phyloP scores from a whole-genome alignment of 2,329 filamentous ascomycete species.

The Trichoderma gracile region DNA sequence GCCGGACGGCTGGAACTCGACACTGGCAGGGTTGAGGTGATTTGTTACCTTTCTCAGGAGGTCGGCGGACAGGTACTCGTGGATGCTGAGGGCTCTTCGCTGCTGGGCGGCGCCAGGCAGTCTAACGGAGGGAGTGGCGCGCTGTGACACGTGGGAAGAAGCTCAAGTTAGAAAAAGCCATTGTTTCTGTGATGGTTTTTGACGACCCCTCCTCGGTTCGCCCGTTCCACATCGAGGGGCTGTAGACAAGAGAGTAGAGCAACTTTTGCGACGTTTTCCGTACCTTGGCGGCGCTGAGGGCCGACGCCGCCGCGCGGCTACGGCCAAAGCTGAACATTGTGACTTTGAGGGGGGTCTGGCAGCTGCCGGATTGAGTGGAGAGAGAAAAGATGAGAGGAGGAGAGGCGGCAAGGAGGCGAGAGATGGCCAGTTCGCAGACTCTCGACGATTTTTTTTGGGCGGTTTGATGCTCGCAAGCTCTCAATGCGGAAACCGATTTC shows the following conservation, averaged over 20 bases:
- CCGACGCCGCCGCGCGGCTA: constrained; percentile 76
- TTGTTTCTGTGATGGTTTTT: not conserved
- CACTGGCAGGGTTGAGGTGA: constrained; percentile 10
- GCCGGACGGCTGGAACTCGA: constrained; percentile 17
- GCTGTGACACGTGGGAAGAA: constrained; percentile 26
- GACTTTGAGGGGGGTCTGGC: constrained; percentile 29
- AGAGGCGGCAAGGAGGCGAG: constrained; percentile 19
- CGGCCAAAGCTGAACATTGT: constrained; percentile 88
- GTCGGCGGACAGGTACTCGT: constrained; percentile 96
- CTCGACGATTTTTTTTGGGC: constrained; percentile 16
- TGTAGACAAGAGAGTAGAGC: constrained; percentile 23
- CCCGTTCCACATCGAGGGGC: constrained; percentile 2
- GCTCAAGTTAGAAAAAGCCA: constrained; percentile 15
- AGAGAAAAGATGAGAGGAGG: constrained; percentile 24
- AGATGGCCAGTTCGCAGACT: not conserved
- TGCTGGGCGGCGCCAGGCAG: constrained; percentile 72
- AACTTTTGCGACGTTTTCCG: constrained; percentile 35
- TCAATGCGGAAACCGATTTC: constrained; percentile 29
- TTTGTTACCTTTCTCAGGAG: constrained; percentile 70
- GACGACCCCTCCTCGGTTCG: no score
- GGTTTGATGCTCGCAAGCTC: constrained; percentile 27
- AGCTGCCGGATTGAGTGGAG: constrained; percentile 27
- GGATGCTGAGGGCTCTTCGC: constrained; percentile 87
- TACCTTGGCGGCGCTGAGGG: constrained; percentile 77
- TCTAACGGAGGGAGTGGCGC: constrained; percentile 51